These are phyloP conservation scores for Gastroboletus turbinatus DNA, from an alignment of 1,284 basidiomycete species.

Conservation along the genomic window DNA sequence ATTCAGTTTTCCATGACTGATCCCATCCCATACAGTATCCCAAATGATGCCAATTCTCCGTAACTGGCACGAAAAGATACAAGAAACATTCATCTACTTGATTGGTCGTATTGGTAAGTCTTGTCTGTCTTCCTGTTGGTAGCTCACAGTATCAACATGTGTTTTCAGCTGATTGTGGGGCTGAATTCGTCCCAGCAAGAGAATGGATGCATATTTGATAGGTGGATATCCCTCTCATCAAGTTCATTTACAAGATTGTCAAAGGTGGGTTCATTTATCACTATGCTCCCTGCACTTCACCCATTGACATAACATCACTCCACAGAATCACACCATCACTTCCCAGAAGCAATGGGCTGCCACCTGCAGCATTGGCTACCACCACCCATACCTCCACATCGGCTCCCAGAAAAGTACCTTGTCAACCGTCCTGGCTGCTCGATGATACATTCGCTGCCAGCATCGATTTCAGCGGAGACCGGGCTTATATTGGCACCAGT, in stretches of 20 bases:
- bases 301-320: slow-evolving; percentile 2
- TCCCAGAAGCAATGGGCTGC: slow-evolving; percentile 69
- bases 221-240: slow-evolving; percentile 69
- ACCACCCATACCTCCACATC: slow-evolving; percentile 38
- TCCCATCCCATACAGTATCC: slow-evolving; percentile 60
- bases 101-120: slow-evolving; percentile 91
- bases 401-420: slow-evolving; percentile 34
- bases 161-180: slow-evolving; percentile 87
- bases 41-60: slow-evolving; percentile 99
- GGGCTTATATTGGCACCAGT: too few relatives aligned
- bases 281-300: slow-evolving; percentile 39
- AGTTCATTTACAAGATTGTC: slow-evolving; percentile 77
- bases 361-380: slow-evolving; percentile 45
- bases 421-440: slow-evolving; percentile 32
- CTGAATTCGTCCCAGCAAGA: slow-evolving; percentile 96
- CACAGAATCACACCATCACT: slow-evolving; percentile 61
- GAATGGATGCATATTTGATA: slow-evolving; percentile 99
- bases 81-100: slow-evolving; percentile 99
- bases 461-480: too few relatives aligned
- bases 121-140: background rate
- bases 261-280: slow-evolving; percentile 64
- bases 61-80: slow-evolving; percentile 99
- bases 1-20: slow-evolving; percentile 10
- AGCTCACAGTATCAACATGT: slow-evolving; percentile 10
- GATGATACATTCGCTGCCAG: too few relatives aligned